Conservation (phyloP, 176 grass and related monocot genomes). For the Eragrostis nindensis region DNA sequence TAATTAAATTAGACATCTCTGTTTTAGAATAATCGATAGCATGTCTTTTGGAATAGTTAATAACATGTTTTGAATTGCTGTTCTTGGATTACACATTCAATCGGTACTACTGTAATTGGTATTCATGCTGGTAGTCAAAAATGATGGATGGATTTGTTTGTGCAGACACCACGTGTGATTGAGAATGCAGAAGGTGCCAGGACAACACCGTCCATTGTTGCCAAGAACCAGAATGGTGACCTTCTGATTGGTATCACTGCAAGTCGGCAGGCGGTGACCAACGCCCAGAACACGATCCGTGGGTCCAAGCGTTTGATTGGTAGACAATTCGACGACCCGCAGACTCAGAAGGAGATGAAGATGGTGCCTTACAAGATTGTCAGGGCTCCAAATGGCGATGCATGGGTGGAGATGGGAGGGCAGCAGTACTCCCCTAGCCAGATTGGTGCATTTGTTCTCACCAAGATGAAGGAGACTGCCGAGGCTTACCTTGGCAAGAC, state of each 20-base stretch:
- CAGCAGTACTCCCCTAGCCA: constrained; percentile 92
- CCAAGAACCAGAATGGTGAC: constrained; percentile 82
- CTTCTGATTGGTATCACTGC: constrained; percentile 85
- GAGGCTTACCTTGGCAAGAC: constrained; percentile 81
- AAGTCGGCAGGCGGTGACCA: constrained; percentile 85
- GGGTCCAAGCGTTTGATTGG: constrained; percentile 93
- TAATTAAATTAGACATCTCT: background rate
- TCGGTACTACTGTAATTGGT: background rate
- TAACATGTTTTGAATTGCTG: background rate
- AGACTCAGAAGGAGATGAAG: constrained; percentile 96
- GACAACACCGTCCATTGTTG: constrained; percentile 95
- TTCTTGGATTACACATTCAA: background rate
- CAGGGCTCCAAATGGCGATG: constrained; percentile 82
- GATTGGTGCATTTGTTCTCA: constrained; percentile 98
- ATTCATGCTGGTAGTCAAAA: background rate
- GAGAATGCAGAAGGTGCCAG: constrained; percentile 93
- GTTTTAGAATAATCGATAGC: too few relatives aligned
- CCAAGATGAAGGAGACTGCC: constrained; percentile 95
- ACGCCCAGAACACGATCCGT: constrained; percentile 89
- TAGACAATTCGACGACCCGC: constrained; percentile 77
- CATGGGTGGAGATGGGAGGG: constrained; percentile 93
- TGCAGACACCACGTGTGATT: constrained; percentile 80
- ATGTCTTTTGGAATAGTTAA: background rate
- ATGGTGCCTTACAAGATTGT: constrained; percentile 99
- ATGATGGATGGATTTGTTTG: constrained; percentile 25